Evolutionary conservation across 2,329 filamentous ascomycete species (phyloP), one percentile per base, ranked within the genome.

Genomic region (Leptodontidium sp.): DNA sequence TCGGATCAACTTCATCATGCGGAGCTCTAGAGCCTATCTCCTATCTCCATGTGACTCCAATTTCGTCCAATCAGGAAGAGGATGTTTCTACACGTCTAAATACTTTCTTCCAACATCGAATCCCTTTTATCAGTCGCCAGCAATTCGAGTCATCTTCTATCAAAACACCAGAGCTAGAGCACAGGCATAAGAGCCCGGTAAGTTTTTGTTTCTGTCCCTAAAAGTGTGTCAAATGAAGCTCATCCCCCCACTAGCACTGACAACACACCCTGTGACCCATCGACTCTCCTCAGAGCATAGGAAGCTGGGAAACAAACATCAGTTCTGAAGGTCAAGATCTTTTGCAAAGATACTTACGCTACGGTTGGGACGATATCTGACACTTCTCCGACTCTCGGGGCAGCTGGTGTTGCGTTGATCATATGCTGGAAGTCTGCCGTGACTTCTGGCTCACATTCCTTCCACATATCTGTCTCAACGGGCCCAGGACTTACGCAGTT

Each of bases 391-490:
- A 67, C 53, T 50, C 68, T 58, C 24, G 53, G 32, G 29, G 55
- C 68, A 26, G 69, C 69, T 47, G 64, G 69, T 5, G 67, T 70
- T 47, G 59, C 45, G 35, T 68, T 43, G 38, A 68, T 66, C 1
- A 61, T 45, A 11, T 65, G 65, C n/a, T 67, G 64, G 35, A 70
- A 61, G 43, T 61, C 53, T 45, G 38, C 61, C 12, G 70, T 12
- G 3, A 66, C 49, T 15, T 68, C 64, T 29, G 61, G 65, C 35
- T 70, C 55, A 40, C 69, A 68, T 32, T 65, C 66, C 11, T 32
- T 69, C 58, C 52, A 67, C 67, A 72, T 70, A 24, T 72, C 69
- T 17, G 71, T 74, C 4, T 62, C 66, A 14, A 72, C 67, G 8
- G 70, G 71, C 0, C 70, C 67, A 26, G 72, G 71, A 61, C 43